These are phyloP conservation scores for Colletotrichum destructivum DNA, from an alignment of 2,329 filamentous ascomycete genomes.

Conservation along the genomic window DNA sequence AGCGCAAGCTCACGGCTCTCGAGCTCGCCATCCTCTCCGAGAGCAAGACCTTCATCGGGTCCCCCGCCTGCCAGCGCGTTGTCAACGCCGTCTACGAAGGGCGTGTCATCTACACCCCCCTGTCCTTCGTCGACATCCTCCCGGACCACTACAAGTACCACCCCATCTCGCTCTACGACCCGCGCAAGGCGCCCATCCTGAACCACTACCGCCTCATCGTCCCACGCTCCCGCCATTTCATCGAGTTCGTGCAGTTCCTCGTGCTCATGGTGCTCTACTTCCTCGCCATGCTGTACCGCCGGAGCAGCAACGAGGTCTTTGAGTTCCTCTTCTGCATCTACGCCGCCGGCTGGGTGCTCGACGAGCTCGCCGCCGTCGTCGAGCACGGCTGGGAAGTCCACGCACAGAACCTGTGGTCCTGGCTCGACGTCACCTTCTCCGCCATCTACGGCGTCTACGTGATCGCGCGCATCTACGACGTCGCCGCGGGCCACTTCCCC, in stretches of 20 bases:
- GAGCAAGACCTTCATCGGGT: conserved; percentile 77
- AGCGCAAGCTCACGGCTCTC: conserved; percentile 75
- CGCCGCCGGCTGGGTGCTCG: conserved; percentile 76
- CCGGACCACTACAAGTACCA: conserved; percentile 82
- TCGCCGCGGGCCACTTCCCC: conserved; percentile 49
- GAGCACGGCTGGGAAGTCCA: conserved; percentile 79
- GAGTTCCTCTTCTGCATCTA: conserved; percentile 77
- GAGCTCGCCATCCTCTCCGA: conserved; percentile 82
- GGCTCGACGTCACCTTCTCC: conserved; percentile 79
- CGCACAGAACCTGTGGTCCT: conserved; percentile 82
- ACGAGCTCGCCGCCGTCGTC: conserved; percentile 75
- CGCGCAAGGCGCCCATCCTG: conserved; percentile 74
- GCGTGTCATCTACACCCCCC: conserved; percentile 78
- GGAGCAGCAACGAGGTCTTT: conserved; percentile 62
- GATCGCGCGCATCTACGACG: conserved; percentile 70
- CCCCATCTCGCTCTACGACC: conserved; percentile 79
- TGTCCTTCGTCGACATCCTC: conserved; percentile 79
- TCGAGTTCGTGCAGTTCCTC: conserved; percentile 78
- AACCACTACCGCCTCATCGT: conserved; percentile 83
- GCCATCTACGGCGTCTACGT: conserved; percentile 75
- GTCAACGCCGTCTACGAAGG: conserved; percentile 80
- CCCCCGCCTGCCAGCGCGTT: conserved; percentile 77
- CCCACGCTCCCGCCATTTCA: conserved; percentile 75
- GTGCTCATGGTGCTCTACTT: conserved; percentile 75
- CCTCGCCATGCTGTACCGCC: conserved; percentile 73